Base-by-base conservation (phyloP, 306 rosid genomes). In the Prinsepia uniflora region DNA sequence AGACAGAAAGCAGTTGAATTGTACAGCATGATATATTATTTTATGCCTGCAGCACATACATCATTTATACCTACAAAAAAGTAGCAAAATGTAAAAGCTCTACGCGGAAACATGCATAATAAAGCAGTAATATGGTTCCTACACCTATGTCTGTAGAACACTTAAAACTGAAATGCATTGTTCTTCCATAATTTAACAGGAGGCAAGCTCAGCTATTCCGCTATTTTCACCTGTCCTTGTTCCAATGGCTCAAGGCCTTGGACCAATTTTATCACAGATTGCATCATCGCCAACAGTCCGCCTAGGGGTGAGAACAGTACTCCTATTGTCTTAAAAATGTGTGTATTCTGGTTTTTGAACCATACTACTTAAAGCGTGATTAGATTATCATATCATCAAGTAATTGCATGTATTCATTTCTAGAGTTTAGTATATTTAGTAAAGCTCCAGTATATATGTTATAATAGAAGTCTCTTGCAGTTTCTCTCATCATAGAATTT, bases 181-280 rank as follows among this genome's bases (percentile, higher is more conserved):
- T 19, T 69, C 42, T 24, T 57, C 43, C 53, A 13, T 61, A 48
- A 67, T 66, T 50, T 71, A 78, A 64, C 86, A 94, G 99, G 96
- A 94, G 81, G 97, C 99, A 59, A 87, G 97, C 86, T 82, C 88
- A 12, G 87, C 99, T 68, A 70, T 94, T 72, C 97, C 99, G 71
- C 83, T 94, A 76, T 91, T 89, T 86, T 94, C 99, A 50, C 99
- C 99, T 4, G 96, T 94, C 81, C 72, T 94, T 64, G 87, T 91
- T 62, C 99, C 99, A 56, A 74, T 94, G 81, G 97, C 97, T 74
- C 99, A 94, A 81, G 86, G 87, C 83, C 64, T 94, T 58, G 99
- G 96, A 75, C 99, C 99, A 13, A 86, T 94, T 80, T 82, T 94
- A 74, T 83, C 99, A 55, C 97, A 94, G 81, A 84, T 94, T 71